Evolutionary conservation across 306 rosid genomes (phyloP).

Genomic region (Inga oerstediana): DNA sequence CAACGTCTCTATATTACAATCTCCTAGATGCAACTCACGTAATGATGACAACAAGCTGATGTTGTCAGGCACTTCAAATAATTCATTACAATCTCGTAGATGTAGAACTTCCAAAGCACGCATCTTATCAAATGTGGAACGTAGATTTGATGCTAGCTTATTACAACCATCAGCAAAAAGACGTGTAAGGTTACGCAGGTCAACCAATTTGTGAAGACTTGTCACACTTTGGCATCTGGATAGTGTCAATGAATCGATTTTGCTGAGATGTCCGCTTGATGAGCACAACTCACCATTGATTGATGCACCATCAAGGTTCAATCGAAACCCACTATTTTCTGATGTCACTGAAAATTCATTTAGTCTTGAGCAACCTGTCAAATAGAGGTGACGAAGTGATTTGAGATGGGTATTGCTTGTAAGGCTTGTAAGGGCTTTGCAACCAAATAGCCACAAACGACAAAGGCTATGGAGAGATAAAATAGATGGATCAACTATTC

Average conservation of each 20-base stretch:
- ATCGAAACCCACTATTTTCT: no score
- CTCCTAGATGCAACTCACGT: neutral
- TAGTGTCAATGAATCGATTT: neutral
- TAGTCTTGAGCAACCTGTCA: neutral
- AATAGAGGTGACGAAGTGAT: neutral
- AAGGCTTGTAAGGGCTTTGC: neutral
- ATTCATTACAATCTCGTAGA: neutral
- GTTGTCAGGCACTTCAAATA: neutral
- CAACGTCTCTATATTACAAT: neutral
- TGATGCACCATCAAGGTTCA: neutral
- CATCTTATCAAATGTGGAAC: neutral
- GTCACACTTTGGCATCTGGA: neutral
- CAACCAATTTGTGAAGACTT: neutral
- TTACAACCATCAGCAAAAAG: neutral
- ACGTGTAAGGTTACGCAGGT: neutral
- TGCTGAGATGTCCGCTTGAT: neutral
- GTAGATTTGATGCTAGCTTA: neutral
- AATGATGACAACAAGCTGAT: neutral
- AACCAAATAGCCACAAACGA: rapidly evolving
- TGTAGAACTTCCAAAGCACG: neutral
- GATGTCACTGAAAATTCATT: neutral
- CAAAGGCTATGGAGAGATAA: neutral
- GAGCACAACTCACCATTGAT: neutral
- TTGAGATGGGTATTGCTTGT: neutral
- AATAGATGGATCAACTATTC: neutral